These are phyloP conservation scores for Gracilaria vermiculophylla DNA, from an alignment of 23 red algal genomes.

Conservation along the genomic window DNA sequence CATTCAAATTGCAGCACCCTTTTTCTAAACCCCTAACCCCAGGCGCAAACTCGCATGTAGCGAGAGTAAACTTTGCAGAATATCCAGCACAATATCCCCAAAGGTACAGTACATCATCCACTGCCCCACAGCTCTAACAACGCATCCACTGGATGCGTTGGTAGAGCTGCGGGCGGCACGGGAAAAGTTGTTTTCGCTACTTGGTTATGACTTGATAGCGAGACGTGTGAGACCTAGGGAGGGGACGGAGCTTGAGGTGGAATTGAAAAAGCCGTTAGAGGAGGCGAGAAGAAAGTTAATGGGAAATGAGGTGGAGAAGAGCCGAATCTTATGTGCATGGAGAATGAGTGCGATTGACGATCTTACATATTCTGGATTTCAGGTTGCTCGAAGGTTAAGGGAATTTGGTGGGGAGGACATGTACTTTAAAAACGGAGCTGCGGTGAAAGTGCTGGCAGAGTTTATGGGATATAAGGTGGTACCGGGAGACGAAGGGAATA, in stretches of 20 bases:
- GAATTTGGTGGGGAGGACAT: neutral
- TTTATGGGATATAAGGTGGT: neutral
- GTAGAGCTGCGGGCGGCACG: neutral
- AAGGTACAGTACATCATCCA: too few relatives aligned
- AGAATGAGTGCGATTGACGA: neutral
- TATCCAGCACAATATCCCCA: too few relatives aligned
- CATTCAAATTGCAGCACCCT: too few relatives aligned
- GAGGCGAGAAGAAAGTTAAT: neutral
- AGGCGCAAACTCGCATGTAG: too few relatives aligned
- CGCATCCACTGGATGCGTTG: too few relatives aligned
- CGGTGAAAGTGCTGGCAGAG: neutral
- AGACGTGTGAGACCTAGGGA: neutral
- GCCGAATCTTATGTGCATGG: neutral
- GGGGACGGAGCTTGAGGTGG: neutral
- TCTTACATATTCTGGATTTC: neutral
- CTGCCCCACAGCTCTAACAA: too few relatives aligned
- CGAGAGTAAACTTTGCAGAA: too few relatives aligned
- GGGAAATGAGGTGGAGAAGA: neutral
- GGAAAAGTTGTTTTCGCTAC: neutral
- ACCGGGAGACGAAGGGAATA: neutral
- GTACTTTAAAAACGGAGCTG: neutral
- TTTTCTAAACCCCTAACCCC: too few relatives aligned
- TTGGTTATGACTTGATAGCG: slow-evolving; percentile 22
- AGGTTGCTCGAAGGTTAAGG: neutral
- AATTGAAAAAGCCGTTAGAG: slow-evolving; percentile 12